Conservation (phyloP, 495 filamentous ascomycete species). For the Sphaerosporella brunnea region DNA sequence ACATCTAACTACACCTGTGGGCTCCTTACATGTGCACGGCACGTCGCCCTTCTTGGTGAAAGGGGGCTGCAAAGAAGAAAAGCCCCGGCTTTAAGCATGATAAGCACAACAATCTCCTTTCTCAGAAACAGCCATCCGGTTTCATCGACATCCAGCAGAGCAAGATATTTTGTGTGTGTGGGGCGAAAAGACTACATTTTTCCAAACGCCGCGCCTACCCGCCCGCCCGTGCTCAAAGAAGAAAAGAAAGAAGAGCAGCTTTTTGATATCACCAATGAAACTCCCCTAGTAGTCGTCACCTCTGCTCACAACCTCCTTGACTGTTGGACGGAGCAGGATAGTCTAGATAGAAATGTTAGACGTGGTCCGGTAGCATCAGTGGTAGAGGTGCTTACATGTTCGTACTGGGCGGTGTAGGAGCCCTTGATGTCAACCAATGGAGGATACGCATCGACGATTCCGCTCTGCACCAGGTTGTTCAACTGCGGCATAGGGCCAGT, state of each 20-base stretch:
- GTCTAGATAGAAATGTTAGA: conserved; percentile 41
- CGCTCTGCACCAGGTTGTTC: conserved; percentile 69
- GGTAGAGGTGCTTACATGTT: conserved; percentile 50
- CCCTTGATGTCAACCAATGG: conserved; percentile 85
- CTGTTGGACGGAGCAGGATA: conserved; percentile 65
- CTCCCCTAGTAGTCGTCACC: conserved; percentile 63
- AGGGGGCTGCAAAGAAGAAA: too few species aligned
- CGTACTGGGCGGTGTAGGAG: conserved; percentile 83
- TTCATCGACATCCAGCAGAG: too few species aligned
- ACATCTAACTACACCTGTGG: too few species aligned
- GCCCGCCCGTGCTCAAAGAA: neutral
- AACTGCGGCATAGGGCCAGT: conserved; percentile 33
- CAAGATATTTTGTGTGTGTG: too few species aligned
- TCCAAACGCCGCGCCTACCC: neutral
- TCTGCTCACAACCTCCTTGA: conserved; percentile 85
- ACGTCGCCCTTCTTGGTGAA: too few species aligned
- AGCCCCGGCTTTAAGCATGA: too few species aligned
- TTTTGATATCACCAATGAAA: too few species aligned
- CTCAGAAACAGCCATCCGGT: too few species aligned
- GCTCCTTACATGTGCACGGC: too few species aligned
- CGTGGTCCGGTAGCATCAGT: neutral
- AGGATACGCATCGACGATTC: conserved; percentile 79
- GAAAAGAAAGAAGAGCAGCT: neutral
- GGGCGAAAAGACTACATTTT: too few species aligned
- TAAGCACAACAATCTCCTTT: too few species aligned